Evolutionary conservation across 345 rosid genomes (phyloP).

Genomic region (Boechera stricta): DNA sequence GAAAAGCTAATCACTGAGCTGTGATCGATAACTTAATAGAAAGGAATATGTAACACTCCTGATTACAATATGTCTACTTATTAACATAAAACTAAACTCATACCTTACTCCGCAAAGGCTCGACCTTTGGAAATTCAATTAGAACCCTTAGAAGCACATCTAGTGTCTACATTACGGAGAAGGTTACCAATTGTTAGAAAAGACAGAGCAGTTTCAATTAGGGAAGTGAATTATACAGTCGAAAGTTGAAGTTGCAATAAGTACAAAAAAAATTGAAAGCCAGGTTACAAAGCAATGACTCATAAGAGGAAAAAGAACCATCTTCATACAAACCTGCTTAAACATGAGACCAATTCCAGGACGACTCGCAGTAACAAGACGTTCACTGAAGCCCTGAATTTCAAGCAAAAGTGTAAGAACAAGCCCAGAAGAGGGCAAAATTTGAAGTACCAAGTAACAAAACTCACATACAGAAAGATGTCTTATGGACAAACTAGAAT

Average conservation of each 20-base stretch:
- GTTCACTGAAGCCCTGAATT: conserved; percentile 91
- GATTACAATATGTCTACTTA: conserved; percentile 23
- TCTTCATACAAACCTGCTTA: conserved; percentile 71
- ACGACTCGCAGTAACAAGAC: conserved; percentile 84
- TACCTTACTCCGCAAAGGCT: conserved; percentile 85
- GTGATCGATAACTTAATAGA: conserved; percentile 10
- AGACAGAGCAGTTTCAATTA: conserved; percentile 20
- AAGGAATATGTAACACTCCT: not conserved
- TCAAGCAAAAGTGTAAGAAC: conserved; percentile 27
- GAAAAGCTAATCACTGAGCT: conserved; percentile 33
- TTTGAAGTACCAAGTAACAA: conserved; percentile 19
- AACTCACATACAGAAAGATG: conserved; percentile 16
- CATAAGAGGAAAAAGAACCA: not conserved
- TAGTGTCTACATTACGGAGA: conserved; percentile 67
- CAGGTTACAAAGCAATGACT: conserved; percentile 14
- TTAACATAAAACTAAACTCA: conserved; percentile 40
- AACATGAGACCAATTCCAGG: conserved; percentile 93
- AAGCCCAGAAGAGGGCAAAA: conserved; percentile 16
- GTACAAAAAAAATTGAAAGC: not conserved
- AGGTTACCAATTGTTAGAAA: conserved; percentile 23
- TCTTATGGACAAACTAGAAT: conserved; percentile 13
- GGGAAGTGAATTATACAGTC: not conserved
- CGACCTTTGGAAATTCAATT: conserved; percentile 77
- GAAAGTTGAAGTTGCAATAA: not conserved
- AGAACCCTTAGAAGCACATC: conserved; percentile 88